These are phyloP conservation scores for Luzula sylvatica DNA, from an alignment of 176 grass and related monocot species.

Conservation along the genomic window DNA sequence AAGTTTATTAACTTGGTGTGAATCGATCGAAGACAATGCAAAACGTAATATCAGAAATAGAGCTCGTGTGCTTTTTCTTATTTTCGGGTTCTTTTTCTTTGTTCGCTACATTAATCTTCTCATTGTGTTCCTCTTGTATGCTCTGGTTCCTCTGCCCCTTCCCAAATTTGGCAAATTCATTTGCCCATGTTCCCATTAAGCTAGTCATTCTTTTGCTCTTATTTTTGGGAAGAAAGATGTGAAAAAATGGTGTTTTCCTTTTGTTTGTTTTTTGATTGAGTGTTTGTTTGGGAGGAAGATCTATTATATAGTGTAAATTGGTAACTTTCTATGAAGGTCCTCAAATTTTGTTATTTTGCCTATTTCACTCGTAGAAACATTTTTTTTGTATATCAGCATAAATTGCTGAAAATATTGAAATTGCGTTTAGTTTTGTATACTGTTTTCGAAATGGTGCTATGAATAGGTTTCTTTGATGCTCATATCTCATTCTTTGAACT, in stretches of 20 bases:
- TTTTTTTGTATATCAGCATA: too few species aligned
- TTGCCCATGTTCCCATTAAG: conserved; percentile 10
- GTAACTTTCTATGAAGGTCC: neutral
- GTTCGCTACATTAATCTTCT: neutral
- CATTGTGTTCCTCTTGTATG: neutral
- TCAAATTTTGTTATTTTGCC: neutral
- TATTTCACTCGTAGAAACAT: too few species aligned
- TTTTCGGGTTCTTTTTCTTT: neutral
- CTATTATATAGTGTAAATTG: too few species aligned
- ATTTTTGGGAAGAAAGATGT: neutral
- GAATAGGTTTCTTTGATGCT: too few species aligned
- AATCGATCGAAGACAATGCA: conserved; percentile 27
- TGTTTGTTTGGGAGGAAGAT: too few species aligned
- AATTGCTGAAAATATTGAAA: too few species aligned
- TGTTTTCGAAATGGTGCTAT: too few species aligned
- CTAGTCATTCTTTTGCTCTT: conserved; percentile 7
- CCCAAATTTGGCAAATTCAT: conserved; percentile 14
- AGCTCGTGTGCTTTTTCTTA: neutral
- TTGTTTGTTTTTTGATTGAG: too few species aligned
- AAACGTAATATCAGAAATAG: conserved; percentile 13
- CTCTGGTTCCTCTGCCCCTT: neutral
- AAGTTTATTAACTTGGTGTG: conserved; percentile 11
- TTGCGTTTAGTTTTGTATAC: too few species aligned
- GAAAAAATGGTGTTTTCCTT: too few species aligned
- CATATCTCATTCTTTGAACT: too few species aligned